phyloP scores from a whole-genome alignment of 2,329 filamentous ascomycete species.

The Atkinsonella hypoxylon region DNA sequence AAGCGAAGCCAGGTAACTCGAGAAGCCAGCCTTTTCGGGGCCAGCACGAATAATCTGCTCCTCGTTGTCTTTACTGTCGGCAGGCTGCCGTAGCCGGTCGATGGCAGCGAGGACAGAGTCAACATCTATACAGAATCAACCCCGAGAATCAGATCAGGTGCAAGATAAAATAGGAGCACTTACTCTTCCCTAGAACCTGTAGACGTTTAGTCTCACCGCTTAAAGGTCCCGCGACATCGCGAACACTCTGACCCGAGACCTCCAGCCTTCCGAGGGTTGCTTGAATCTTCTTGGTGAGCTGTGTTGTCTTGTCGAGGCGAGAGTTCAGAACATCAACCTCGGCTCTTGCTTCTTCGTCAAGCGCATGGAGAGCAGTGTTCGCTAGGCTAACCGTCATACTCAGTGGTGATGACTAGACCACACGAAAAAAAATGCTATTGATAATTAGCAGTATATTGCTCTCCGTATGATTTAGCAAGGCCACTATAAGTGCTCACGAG shows the following conservation, averaged over 20 bases:
- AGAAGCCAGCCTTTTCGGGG: conserved; percentile 71
- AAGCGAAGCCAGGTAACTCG: conserved; percentile 77
- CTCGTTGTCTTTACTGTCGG: conserved; percentile 83
- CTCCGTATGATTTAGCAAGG: too few relatives aligned
- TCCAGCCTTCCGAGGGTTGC: conserved; percentile 75
- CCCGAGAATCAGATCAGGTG: not conserved
- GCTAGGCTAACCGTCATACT: conserved; percentile 40
- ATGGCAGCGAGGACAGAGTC: conserved; percentile 79
- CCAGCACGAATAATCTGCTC: conserved; percentile 82
- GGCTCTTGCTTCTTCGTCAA: conserved; percentile 55
- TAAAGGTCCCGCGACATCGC: conserved; percentile 83
- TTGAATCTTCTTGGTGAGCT: conserved; percentile 91
- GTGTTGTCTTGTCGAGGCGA: conserved; percentile 78
- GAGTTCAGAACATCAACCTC: conserved; percentile 62
- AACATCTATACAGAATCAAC: conserved; percentile 47
- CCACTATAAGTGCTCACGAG: too few relatives aligned
- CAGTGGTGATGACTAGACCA: not conserved
- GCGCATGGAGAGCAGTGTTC: conserved; percentile 33
- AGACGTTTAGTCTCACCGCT: conserved; percentile 85
- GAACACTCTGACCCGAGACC: conserved; percentile 77
- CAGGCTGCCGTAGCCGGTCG: conserved; percentile 76
- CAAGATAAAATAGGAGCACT: conserved; percentile 16
- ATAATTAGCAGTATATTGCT: too few relatives aligned
- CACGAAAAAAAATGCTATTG: not conserved
- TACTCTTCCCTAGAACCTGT: conserved; percentile 75